Conservation (phyloP, 2,329 filamentous ascomycete species). For the Colletotrichum coccodes region DNA sequence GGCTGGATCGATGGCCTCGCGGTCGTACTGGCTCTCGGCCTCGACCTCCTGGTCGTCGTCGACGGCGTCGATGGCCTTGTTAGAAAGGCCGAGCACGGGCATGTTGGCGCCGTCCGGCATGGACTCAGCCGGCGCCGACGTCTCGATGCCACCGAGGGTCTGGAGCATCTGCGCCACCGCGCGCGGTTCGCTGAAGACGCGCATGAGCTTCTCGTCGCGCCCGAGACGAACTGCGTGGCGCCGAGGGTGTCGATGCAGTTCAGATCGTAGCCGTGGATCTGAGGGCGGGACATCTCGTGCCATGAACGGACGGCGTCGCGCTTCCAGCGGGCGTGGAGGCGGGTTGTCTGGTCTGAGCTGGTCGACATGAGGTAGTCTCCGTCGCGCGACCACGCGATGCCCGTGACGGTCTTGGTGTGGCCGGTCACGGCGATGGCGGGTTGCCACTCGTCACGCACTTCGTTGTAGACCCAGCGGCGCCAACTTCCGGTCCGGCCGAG, state of each 20-base stretch:
- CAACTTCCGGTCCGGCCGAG: constrained; percentile 93
- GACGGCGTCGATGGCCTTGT: constrained; percentile 82
- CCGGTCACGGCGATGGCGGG: constrained; percentile 83
- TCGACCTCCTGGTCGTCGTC: constrained; percentile 60
- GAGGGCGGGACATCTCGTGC: constrained; percentile 95
- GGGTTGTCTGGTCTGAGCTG: constrained; percentile 90
- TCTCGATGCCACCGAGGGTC: constrained; percentile 71
- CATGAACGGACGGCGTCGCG: constrained; percentile 67
- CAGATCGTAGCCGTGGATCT: constrained; percentile 97
- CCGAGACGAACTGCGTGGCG: constrained; percentile 84
- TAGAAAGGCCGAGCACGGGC: constrained; percentile 92
- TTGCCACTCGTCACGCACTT: constrained; percentile 74
- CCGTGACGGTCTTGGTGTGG: constrained; percentile 84
- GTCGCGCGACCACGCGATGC: constrained; percentile 83
- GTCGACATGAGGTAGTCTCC: constrained; percentile 91
- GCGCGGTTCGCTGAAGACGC: constrained; percentile 91
- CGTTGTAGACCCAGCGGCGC: constrained; percentile 81
- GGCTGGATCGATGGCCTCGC: constrained; percentile 64
- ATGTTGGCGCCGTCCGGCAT: constrained; percentile 93
- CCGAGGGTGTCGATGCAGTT: constrained; percentile 89
- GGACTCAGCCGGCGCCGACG: constrained; percentile 44
- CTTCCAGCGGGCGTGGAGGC: constrained; percentile 85
- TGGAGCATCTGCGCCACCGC: constrained; percentile 81
- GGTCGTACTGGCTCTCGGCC: constrained; percentile 57
- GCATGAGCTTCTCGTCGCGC: constrained; percentile 96